phyloP scores from a whole-genome alignment of 768 basidiomycete species.

The Kwoniella sp. region DNA sequence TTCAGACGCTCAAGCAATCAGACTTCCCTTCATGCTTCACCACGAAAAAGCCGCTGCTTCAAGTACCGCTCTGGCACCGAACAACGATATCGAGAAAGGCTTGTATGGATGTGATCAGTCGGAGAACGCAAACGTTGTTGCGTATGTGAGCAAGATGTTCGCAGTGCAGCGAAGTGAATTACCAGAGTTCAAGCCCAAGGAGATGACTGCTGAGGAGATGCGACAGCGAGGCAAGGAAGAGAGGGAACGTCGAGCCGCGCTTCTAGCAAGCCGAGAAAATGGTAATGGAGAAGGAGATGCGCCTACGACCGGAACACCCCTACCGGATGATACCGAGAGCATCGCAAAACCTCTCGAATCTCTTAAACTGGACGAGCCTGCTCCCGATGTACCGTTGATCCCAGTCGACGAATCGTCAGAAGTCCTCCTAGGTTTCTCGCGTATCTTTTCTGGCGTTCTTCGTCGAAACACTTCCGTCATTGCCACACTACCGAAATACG shows the following conservation, averaged over 20 bases:
- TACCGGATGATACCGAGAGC: constrained; percentile 26
- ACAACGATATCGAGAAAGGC: constrained; percentile 79
- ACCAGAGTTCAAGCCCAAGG: constrained; percentile 79
- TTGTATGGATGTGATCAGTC: constrained; percentile 71
- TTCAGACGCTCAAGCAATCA: constrained; percentile 71
- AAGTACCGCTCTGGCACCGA: constrained; percentile 60
- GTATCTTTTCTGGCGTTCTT: constrained; percentile 88
- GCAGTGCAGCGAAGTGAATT: constrained; percentile 77
- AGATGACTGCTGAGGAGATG: constrained; percentile 81
- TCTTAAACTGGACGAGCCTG: not conserved
- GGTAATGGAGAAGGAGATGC: constrained; percentile 14
- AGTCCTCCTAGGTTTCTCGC: constrained; percentile 84
- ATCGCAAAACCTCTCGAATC: constrained; percentile 30
- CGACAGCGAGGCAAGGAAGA: constrained; percentile 64
- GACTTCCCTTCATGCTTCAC: constrained; percentile 89
- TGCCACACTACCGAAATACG: constrained; percentile 86
- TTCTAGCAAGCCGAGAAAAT: constrained; percentile 23
- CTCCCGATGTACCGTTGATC: constrained; percentile 14
- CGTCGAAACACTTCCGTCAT: constrained; percentile 66
- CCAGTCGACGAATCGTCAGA: constrained; percentile 58
- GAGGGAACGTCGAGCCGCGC: constrained; percentile 49
- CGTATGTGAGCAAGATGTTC: constrained; percentile 98
- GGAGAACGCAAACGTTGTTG: constrained; percentile 67
- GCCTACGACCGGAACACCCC: constrained; percentile 13
- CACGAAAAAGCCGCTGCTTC: constrained; percentile 60